Conservation (phyloP, 305 asterid genomes). For the Euphrasia arctica region DNA sequence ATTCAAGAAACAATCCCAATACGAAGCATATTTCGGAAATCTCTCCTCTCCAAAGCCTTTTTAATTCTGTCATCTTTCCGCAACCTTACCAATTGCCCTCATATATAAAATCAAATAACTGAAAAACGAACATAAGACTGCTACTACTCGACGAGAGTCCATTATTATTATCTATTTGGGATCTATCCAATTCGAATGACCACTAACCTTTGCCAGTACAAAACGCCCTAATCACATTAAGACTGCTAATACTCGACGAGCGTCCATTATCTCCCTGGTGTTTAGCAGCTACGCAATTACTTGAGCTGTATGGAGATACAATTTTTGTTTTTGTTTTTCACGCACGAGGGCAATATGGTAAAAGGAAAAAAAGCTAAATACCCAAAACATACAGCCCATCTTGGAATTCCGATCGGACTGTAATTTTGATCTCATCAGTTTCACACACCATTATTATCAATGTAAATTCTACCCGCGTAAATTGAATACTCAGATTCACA, state of each 20-base stretch:
- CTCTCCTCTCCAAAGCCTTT: too few relatives aligned
- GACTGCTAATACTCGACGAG: conserved; percentile 37
- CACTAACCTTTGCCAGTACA: conserved; percentile 58
- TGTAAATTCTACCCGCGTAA: background rate
- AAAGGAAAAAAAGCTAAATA: conserved; percentile 18
- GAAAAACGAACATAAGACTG: background rate
- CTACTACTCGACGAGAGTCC: too few relatives aligned
- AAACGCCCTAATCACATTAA: conserved; percentile 49
- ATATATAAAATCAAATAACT: background rate
- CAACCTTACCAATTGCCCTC: background rate
- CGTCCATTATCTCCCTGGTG: conserved; percentile 38
- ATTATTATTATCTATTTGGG: background rate
- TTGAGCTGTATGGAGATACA: conserved; percentile 54
- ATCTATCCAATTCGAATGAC: conserved; percentile 15
- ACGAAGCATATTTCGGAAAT: conserved; percentile 1
- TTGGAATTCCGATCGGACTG: background rate
- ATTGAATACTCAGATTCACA: background rate
- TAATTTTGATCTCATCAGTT: background rate
- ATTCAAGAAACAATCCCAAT: conserved; percentile 2
- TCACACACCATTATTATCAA: background rate
- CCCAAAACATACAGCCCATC: background rate
- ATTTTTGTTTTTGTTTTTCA: conserved; percentile 19
- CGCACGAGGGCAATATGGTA: conserved; percentile 14
- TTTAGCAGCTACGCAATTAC: conserved; percentile 48
- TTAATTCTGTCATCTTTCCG: background rate